A percentile compares a stretch with the other conserved stretches of the same genome.
Evolutionary conservation across 2,329 filamentous ascomycete species (phyloP).

Genomic region (Rosellinia necatrix): DNA sequence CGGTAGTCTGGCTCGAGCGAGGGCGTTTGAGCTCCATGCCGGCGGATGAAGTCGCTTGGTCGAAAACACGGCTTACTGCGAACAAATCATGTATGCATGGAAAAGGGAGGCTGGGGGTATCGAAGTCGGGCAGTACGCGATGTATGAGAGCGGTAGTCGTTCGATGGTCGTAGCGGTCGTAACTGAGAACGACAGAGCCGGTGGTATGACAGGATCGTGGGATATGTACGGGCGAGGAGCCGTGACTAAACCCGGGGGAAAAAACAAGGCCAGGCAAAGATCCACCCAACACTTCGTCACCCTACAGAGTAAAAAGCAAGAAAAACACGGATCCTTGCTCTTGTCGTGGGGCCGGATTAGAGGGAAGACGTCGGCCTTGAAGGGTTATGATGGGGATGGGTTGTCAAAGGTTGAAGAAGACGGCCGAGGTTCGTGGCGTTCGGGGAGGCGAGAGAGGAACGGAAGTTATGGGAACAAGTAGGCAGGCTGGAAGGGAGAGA

Average conservation of each 20-base stretch:
- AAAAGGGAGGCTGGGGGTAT: not conserved
- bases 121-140: not conserved
- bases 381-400: not conserved
- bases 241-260: not conserved
- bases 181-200: not conserved
- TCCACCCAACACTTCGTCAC: constrained; percentile 1
- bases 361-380: not conserved
- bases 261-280: constrained; percentile 21
- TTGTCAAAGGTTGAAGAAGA: not conserved
- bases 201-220: constrained; percentile 5
- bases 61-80: constrained; percentile 13
- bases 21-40: constrained; percentile 37
- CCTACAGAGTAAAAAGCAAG: too few relatives aligned
- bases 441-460: constrained; percentile 11
- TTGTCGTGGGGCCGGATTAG: not conserved
- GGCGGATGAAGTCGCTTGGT: constrained; percentile 28
- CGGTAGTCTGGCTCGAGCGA: constrained; percentile 48
- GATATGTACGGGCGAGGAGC: constrained; percentile 13
- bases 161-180: not conserved
- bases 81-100: constrained; percentile 25
- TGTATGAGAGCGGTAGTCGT: not conserved
- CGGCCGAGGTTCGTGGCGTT: not conserved
- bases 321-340: not conserved
- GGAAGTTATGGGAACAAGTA: too few relatives aligned
- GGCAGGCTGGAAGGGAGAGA: too few relatives aligned